Base-by-base conservation (phyloP, 768 basidiomycete genomes). In the Termitomyces heimii region DNA sequence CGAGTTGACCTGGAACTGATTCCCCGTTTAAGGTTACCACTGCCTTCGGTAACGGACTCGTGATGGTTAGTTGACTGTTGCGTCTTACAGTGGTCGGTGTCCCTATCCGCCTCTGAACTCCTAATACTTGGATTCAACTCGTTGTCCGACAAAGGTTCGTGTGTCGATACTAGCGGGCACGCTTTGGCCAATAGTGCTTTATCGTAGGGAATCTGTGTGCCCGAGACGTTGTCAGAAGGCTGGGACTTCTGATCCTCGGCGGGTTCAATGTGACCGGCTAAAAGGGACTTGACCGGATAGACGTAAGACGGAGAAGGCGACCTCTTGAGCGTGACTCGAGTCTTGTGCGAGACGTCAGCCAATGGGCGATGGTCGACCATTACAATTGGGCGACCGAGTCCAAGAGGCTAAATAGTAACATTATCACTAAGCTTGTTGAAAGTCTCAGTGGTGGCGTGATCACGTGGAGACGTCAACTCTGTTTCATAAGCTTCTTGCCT, bases 271-370 rank as follows among this genome's bases (percentile, higher is more conserved):
- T 64, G 61, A 16, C 71, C 68, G 28, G 56, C 66, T 42, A 79
- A 64, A 7, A 79, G 67, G 40, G 76, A 77, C 53, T 68, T 75
- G 26, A 75, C 69, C 0, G 77, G 77, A 60, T 77, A 77, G 39
- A 77, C 66, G 53, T 68, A 76, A 14, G 74, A 70, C 12, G 51
- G 32, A 24, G 59, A 49, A 54, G 57, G 40, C 7, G 31, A 37
- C 42, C 47, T 60, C 20, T 50, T 28, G 14, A 37, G 45, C 9
- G 53, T 49, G 18, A 20, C 28, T 34, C 24, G 55, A 49, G 52
- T 22, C 3, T n/a, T 22, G 5, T 26, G 24, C 2, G 37, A 42
- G 12, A 34, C 22, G 28, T 48, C 34, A 1, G 18, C 18, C 10
- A 5, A 43, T 24, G 48, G 35, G 28, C 14, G 26, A 39, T 16